These are phyloP conservation scores for Alternaria triticimaculans DNA, from an alignment of 2,329 filamentous ascomycete species.

Conservation along the genomic window DNA sequence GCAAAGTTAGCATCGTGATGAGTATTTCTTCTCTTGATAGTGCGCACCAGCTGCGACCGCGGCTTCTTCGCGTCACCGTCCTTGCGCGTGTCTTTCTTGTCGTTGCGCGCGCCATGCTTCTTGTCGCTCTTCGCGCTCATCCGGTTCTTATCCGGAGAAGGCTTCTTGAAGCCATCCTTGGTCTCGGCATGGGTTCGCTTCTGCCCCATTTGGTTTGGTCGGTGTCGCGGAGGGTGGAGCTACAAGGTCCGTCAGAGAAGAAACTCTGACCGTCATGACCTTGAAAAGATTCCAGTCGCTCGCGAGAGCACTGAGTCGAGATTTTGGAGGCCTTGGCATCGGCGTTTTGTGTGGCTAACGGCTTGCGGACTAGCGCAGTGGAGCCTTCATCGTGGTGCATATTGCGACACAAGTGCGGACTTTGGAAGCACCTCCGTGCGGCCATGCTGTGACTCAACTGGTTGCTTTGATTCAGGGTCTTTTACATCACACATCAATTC, in stretches of 20 bases:
- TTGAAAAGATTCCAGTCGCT: slow-evolving; percentile 25
- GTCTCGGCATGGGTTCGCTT: slow-evolving; percentile 51
- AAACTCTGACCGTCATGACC: slow-evolving; percentile 48
- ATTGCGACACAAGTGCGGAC: slow-evolving; percentile 17
- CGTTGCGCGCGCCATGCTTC: slow-evolving; percentile 8
- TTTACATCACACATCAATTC: not conserved
- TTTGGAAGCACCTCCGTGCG: slow-evolving; percentile 23
- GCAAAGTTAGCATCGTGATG: slow-evolving; percentile 22
- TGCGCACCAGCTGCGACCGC: slow-evolving; percentile 41
- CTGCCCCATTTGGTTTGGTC: slow-evolving; percentile 49
- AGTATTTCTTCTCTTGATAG: not conserved
- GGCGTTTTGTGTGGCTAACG: slow-evolving; percentile 22
- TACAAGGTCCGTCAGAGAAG: slow-evolving; percentile 49
- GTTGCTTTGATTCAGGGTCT: slow-evolving; percentile 9
- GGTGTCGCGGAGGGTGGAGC: slow-evolving; percentile 32
- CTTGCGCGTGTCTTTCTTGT: slow-evolving; percentile 38
- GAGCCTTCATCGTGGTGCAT: slow-evolving; percentile 17
- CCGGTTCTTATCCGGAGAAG: slow-evolving; percentile 41
- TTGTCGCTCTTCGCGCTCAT: slow-evolving; percentile 36
- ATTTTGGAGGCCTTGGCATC: slow-evolving; percentile 26
- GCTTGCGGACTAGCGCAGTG: slow-evolving; percentile 23
- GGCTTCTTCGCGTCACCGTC: slow-evolving; percentile 39
- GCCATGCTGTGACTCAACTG: slow-evolving; percentile 34
- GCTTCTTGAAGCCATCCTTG: slow-evolving; percentile 50
- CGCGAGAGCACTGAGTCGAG: slow-evolving; percentile 16